Percentiles rank a stretch among this genome's conserved stretches.
Conservation (phyloP, 345 rosid genomes). For the Salix viminalis region DNA sequence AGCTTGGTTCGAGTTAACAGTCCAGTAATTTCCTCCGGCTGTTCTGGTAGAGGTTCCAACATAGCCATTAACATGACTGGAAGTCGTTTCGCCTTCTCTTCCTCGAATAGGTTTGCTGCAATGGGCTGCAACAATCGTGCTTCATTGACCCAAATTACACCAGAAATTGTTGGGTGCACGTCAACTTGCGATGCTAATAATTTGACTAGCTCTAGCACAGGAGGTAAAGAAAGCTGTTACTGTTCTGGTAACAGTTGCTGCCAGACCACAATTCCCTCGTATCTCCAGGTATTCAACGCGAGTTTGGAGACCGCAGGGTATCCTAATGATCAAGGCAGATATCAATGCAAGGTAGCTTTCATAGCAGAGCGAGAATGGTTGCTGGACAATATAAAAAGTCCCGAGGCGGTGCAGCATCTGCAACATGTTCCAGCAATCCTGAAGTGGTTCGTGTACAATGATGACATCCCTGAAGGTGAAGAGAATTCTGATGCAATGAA, state of each 20-base stretch:
- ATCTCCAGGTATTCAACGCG: not conserved
- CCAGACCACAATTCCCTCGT: not conserved
- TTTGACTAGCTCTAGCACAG: too few species aligned
- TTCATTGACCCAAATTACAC: not conserved
- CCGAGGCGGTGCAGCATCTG: not conserved
- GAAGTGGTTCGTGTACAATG: too few species aligned
- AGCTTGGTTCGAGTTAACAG: not conserved
- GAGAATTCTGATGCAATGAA: too few species aligned
- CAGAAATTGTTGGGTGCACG: not conserved
- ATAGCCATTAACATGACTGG: not conserved
- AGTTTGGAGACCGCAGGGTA: not conserved
- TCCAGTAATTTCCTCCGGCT: not conserved
- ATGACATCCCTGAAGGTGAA: too few species aligned
- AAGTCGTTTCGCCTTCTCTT: slow-evolving; percentile 5
- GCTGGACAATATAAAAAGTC: not conserved
- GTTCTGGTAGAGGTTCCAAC: not conserved
- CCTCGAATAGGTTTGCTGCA: not conserved
- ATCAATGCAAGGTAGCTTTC: not conserved
- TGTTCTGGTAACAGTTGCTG: slow-evolving; percentile 1
- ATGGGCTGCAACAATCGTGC: slow-evolving; percentile 13
- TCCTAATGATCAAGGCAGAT: not conserved
- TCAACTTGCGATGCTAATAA: not conserved
- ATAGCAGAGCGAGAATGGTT: not conserved
- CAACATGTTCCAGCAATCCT: not conserved
- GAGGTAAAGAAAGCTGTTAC: too few species aligned